Evolutionary conservation across 257 asterid species (phyloP), one percentile per base, ranked within the genome.

Genomic region (Cordia subcordata): DNA sequence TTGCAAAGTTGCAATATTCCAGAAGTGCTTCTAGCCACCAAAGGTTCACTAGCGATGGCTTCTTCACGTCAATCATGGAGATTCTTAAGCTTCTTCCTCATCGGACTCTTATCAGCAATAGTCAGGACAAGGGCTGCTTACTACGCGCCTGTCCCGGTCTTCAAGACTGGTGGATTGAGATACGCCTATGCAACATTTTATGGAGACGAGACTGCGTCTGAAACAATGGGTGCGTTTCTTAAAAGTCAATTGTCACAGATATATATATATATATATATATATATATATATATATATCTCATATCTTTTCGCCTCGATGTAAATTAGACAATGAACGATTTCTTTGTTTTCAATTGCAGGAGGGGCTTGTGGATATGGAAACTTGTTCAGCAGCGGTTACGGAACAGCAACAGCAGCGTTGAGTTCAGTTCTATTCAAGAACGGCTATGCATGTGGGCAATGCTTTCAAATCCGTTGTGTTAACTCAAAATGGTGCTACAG

Each of bases 151-250:
- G 13, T 55, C 10, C 52, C 74, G 5, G 46, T 14, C 4, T 82
- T 81, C 59, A 66, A 15, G 13, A 59, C 83, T 20, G 72, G 72
- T 9, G 42, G 69, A 8, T 81, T 88, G 87, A 58, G 74, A 51
- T 73, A 51, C 52, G 89, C 92, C 37, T 63, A 61, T 63, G 95
- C 92, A 19, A 86, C 92, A 6, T 86, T 86, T 65, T 86, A 86
- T 0, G 92, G 95, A 8, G 92, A 86, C 13, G 85, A 81, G 49
- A 57, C 85, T 3, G 92, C 86, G 55, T 79, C 90, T 5, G 86
- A 40, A 8, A 85, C 86, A 12, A 75, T 77, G 77, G 88, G 88
- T 82, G n/a, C n/a, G n/a, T n/a, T n/a, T n/a, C n/a, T n/a, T n/a
- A n/a, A n/a, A n/a, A n/a, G n/a, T n/a, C n/a, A n/a, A n/a, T n/a